Conservation (phyloP, 306 rosid genomes). For the Pyrus communis region DNA sequence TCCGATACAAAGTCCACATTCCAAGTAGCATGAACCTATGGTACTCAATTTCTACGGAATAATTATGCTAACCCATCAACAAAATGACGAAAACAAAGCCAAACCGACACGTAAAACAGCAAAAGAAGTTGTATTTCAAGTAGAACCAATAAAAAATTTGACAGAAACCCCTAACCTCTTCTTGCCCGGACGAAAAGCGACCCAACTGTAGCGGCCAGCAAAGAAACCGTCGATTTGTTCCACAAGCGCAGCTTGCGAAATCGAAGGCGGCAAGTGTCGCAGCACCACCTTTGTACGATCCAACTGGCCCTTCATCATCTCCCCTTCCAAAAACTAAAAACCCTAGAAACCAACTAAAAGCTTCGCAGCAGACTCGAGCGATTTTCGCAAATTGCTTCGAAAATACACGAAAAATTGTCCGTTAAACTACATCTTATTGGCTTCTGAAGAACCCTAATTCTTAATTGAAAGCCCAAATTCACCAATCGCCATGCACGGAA, state of each 20-base stretch:
- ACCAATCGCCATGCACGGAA: conserved; percentile 10
- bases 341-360: conserved; percentile 23
- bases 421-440: conserved; percentile 40
- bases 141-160: not conserved
- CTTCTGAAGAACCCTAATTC: conserved; percentile 31
- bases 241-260: conserved; percentile 38
- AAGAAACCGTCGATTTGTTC: conserved; percentile 44
- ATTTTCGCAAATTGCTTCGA: not conserved
- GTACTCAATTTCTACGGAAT: not conserved
- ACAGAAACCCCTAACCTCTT: conserved; percentile 20
- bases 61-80: not conserved
- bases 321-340: not conserved
- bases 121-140: not conserved
- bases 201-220: conserved; percentile 59
- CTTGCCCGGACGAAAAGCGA: conserved; percentile 51
- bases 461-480: conserved; percentile 26
- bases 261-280: conserved; percentile 68
- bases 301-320: conserved; percentile 38
- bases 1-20: not conserved
- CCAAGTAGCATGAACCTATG: not conserved
- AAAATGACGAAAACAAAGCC: not conserved
- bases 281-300: conserved; percentile 78
- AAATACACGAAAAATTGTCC: not conserved
- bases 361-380: not conserved
- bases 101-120: not conserved